These are phyloP conservation scores for Pistacia vera DNA, from an alignment of 345 rosid species.

Conservation along the genomic window DNA sequence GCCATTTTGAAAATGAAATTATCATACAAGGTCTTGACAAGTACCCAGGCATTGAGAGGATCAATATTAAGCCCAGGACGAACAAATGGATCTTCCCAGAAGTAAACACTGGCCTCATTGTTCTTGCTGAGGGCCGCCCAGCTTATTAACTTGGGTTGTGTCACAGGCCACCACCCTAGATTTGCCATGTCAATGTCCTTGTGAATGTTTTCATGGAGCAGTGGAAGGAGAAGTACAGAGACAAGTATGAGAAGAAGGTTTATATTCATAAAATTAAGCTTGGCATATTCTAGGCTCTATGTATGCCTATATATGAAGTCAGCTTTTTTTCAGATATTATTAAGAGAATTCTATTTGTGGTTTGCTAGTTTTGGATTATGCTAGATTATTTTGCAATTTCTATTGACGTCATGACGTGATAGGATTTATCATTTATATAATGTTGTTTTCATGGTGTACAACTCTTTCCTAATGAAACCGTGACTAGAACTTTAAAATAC, in stretches of 20 bases:
- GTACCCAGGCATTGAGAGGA: neutral
- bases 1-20: neutral
- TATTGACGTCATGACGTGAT: no score
- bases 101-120: constrained; percentile 60
- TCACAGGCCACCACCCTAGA: constrained; percentile 69
- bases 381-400: no score
- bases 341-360: no score
- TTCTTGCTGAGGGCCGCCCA: constrained; percentile 53
- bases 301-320: no score
- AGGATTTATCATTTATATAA: no score
- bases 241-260: constrained; percentile 69
- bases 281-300: no score
- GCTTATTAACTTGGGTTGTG: constrained; percentile 74
- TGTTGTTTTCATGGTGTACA: no score
- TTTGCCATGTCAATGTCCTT: constrained; percentile 80
- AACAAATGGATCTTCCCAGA: constrained; percentile 38
- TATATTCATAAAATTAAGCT: constrained; percentile 28
- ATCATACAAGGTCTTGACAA: neutral
- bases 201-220: constrained; percentile 74
- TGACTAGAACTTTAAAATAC: no score
- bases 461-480: no score
- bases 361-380: no score
- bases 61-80: neutral
- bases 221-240: constrained; percentile 49
- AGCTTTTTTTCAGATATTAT: no score